Evolutionary conservation across 257 asterid species (phyloP).

Genomic region (Solanum chmielewskii): DNA sequence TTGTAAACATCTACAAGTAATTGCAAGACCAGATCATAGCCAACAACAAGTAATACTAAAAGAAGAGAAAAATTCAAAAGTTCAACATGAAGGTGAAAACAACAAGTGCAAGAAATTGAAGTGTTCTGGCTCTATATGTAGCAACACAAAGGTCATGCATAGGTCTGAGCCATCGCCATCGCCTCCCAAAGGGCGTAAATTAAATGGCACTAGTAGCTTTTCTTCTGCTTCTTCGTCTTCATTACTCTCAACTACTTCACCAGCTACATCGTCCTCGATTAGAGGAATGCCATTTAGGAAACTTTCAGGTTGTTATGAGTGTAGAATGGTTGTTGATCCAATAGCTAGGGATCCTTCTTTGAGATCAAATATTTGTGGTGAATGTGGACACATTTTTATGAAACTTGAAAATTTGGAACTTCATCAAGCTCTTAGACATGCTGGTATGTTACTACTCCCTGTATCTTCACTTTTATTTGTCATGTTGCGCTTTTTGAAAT

Average conservation of each 20-base stretch:
- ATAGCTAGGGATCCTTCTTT: constrained; percentile 73
- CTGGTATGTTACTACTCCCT: constrained; percentile 30
- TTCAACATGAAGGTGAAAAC: background rate
- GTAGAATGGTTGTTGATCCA: constrained; percentile 86
- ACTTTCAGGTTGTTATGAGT: constrained; percentile 76
- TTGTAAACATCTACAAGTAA: constrained; percentile 63
- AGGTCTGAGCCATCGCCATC: constrained; percentile 36
- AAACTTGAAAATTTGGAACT: constrained; percentile 66
- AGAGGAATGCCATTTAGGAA: constrained; percentile 70
- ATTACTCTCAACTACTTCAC: constrained; percentile 4
- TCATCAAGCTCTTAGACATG: constrained; percentile 81
- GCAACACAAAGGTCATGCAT: constrained; percentile 74
- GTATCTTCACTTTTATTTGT: no score
- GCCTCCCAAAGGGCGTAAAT: constrained; percentile 15
- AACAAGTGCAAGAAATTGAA: constrained; percentile 48
- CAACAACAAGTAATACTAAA: background rate
- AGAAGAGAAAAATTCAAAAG: background rate
- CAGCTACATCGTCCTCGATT: constrained; percentile 41
- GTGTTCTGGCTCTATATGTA: constrained; percentile 79
- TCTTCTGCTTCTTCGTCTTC: constrained; percentile 13
- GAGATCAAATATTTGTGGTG: constrained; percentile 47
- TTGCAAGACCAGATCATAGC: background rate
- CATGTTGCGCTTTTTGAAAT: no score
- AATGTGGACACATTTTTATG: constrained; percentile 69
- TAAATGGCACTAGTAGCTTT: background rate